A percentile compares a stretch with the other conserved stretches of the same genome.
phyloP scores from a whole-genome alignment of 2,329 filamentous ascomycete species.

The Exserohilum turcica region DNA sequence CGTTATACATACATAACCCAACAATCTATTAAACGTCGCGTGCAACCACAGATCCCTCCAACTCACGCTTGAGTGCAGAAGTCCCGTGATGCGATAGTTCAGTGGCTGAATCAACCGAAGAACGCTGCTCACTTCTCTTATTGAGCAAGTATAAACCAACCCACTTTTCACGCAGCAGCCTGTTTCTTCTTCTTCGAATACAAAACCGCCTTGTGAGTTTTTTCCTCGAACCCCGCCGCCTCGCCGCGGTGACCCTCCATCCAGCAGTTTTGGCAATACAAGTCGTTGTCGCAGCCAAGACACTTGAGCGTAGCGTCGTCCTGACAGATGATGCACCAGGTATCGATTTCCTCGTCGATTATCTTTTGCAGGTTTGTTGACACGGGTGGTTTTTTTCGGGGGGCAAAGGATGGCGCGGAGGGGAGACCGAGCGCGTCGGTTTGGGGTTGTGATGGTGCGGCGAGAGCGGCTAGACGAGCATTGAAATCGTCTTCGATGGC shows the following conservation, averaged over 20 bases:
- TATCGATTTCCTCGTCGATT: conserved; percentile 73
- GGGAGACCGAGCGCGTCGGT: conserved; percentile 48
- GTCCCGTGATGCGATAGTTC: too few relatives aligned
- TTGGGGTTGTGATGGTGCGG: conserved; percentile 43
- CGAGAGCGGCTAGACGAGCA: conserved; percentile 53
- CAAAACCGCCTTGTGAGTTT: conserved; percentile 69
- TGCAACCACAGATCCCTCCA: neutral
- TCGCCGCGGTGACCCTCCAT: conserved; percentile 76
- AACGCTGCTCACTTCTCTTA: neutral
- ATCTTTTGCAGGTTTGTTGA: conserved; percentile 47
- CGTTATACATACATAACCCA: neutral
- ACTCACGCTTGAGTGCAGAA: neutral
- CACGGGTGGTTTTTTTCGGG: conserved; percentile 43
- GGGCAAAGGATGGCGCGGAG: conserved; percentile 54
- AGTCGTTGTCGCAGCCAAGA: conserved; percentile 69
- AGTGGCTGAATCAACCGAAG: neutral
- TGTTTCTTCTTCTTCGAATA: conserved; percentile 48
- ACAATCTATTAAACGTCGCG: neutral
- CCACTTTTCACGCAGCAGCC: conserved; percentile 13
- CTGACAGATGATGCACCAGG: conserved; percentile 82
- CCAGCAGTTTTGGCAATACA: conserved; percentile 82
- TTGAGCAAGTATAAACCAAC: too few relatives aligned
- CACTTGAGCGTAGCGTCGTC: conserved; percentile 77
- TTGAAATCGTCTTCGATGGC: conserved; percentile 53
- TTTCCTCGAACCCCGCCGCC: conserved; percentile 71